These are phyloP conservation scores for Buddleja alternifolia DNA, from an alignment of 257 asterid species.

Conservation along the genomic window DNA sequence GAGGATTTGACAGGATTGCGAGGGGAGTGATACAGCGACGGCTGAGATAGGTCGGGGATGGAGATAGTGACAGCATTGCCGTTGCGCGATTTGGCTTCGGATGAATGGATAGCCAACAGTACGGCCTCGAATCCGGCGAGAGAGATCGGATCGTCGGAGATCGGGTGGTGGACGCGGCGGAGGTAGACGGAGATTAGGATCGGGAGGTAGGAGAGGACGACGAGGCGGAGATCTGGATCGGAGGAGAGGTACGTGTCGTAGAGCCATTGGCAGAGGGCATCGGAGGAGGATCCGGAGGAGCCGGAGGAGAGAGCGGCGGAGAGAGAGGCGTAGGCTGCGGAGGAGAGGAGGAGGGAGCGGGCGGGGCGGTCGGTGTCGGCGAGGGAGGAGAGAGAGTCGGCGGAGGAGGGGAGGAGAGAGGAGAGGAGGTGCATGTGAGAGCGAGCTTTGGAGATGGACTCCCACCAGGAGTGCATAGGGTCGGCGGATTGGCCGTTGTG, in stretches of 20 bases:
- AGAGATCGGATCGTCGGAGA: constrained; percentile 36
- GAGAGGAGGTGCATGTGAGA: constrained; percentile 85
- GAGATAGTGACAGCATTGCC: constrained; percentile 73
- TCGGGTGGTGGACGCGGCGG: constrained; percentile 62
- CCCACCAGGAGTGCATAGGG: constrained; percentile 97
- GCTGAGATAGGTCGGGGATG: constrained; percentile 89
- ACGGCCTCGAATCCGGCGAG: constrained; percentile 96
- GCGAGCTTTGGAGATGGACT: constrained; percentile 95
- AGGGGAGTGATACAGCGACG: constrained; percentile 86
- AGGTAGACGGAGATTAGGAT: constrained; percentile 65
- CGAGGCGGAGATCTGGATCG: constrained; percentile 81
- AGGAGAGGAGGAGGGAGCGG: constrained; percentile 84
- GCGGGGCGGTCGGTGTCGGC: constrained; percentile 96
- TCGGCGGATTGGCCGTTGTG: constrained; percentile 50
- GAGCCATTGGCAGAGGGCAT: constrained; percentile 90
- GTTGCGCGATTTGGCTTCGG: constrained; percentile 72
- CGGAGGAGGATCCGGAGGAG: constrained; percentile 73
- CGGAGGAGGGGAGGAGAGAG: constrained; percentile 51
- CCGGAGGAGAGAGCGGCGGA: constrained; percentile 58
- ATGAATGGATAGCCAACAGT: constrained; percentile 67
- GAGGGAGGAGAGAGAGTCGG: constrained; percentile 54
- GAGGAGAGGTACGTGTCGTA: constrained; percentile 83
- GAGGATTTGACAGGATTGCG: constrained; percentile 48
- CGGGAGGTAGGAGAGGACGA: constrained; percentile 80
- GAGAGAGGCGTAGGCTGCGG: constrained; percentile 63